Conservation (phyloP, 108 stramenopile genomes). For the Fragilaria crotonensis region DNA sequence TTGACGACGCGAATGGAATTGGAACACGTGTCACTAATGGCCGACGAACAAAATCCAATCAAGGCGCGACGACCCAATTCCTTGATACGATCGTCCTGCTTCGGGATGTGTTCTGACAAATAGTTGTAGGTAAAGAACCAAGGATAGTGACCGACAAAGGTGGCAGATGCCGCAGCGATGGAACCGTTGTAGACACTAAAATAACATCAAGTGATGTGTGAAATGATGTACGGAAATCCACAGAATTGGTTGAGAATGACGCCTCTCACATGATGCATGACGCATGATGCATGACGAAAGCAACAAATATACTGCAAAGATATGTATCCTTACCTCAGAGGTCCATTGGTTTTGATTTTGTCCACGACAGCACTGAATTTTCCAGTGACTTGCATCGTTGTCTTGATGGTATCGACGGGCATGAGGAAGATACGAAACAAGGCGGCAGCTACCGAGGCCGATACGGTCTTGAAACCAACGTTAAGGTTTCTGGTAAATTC, state of each 20-base stretch:
- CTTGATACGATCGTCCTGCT: constrained; percentile 72
- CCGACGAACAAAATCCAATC: constrained; percentile 90
- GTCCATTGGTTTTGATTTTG: constrained; percentile 85
- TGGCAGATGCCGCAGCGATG: constrained; percentile 90
- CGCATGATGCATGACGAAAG: too few species aligned
- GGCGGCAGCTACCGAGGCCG: constrained; percentile 81
- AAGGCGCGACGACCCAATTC: constrained; percentile 91
- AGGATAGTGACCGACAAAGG: constrained; percentile 98
- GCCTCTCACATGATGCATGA: too few species aligned
- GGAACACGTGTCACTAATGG: constrained; percentile 90
- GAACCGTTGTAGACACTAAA: constrained; percentile 88
- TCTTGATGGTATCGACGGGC: constrained; percentile 85
- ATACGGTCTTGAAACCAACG: constrained; percentile 84
- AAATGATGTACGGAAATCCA: too few species aligned
- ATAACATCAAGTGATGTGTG: too few species aligned
- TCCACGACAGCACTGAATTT: constrained; percentile 79
- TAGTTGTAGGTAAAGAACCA: constrained; percentile 96
- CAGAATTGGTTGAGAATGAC: too few species aligned
- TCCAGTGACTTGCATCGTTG: constrained; percentile 97
- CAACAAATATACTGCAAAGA: too few species aligned
- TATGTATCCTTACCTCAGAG: too few species aligned
- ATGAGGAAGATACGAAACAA: constrained; percentile 92
- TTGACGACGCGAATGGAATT: constrained; percentile 98
- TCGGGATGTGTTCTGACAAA: constrained; percentile 87
- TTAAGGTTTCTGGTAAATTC: constrained; percentile 81